Conservation (phyloP, 148 eudicot genomes). For the Rheum nobile region DNA sequence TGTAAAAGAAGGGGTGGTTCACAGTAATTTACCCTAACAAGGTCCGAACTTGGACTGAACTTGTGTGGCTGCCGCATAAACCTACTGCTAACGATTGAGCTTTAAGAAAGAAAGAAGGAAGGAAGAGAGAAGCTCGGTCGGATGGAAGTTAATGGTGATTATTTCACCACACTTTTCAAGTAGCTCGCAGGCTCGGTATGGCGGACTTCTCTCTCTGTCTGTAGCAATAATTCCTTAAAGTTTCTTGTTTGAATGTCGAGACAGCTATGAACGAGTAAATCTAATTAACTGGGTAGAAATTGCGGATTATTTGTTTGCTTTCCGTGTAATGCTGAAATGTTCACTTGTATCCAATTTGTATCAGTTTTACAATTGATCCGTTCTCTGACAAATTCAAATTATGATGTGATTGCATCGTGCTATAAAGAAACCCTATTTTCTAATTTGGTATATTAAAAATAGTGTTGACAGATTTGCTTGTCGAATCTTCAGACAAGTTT, state of each 20-base stretch:
- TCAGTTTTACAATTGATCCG: background rate
- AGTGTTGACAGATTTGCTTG: background rate
- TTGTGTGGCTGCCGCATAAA: no score
- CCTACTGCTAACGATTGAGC: no score
- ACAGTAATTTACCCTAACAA: no score
- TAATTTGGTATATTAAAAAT: background rate
- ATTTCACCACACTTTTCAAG: background rate
- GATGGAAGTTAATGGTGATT: background rate
- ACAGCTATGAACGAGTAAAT: background rate
- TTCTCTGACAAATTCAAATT: background rate
- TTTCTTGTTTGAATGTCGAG: background rate
- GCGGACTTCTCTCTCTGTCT: background rate
- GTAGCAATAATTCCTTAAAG: background rate
- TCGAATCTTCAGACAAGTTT: background rate
- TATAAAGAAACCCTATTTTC: background rate
- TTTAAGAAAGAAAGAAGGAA: background rate
- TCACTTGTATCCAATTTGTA: background rate
- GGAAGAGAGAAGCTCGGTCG: background rate
- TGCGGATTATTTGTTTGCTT: background rate
- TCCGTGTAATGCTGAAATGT: background rate
- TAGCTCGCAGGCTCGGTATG: background rate
- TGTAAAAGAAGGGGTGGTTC: no score
- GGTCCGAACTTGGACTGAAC: no score
- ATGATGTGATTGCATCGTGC: background rate
- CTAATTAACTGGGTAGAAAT: background rate